Evolutionary conservation across 495 filamentous ascomycete genomes (phyloP).

Genomic region (Cercophora sp.): DNA sequence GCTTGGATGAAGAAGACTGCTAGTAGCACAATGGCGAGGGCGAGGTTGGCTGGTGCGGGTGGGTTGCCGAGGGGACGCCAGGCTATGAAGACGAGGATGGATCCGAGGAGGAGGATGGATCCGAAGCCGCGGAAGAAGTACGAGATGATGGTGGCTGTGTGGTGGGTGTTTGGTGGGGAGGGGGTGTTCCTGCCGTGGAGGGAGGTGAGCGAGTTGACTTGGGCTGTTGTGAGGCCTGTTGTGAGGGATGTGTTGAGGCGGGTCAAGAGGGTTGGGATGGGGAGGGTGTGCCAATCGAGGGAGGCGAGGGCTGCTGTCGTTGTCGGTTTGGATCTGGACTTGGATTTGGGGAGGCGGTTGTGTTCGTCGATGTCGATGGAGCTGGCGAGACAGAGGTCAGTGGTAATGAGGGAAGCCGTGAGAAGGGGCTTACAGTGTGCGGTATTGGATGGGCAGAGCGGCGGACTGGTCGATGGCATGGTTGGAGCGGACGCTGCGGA

Average conservation of each 20-base stretch:
- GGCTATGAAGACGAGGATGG: conserved; percentile 61
- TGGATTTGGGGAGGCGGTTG: conserved; percentile 26
- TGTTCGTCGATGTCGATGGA: conserved; percentile 53
- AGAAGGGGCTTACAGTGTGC: conserved; percentile 39
- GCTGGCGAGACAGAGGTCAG: conserved; percentile 19
- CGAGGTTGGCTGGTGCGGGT: conserved; percentile 60
- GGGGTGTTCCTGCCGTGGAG: conserved; percentile 49
- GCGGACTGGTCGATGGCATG: conserved; percentile 42
- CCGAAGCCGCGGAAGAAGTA: conserved; percentile 75
- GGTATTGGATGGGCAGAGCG: conserved; percentile 51
- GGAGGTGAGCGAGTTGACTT: conserved; percentile 13
- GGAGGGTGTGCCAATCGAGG: conserved; percentile 36
- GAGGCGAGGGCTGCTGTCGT: conserved; percentile 34
- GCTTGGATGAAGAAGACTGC: conserved; percentile 66
- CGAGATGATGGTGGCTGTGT: conserved; percentile 52
- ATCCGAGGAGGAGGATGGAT: conserved; percentile 55
- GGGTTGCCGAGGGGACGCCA: conserved; percentile 69
- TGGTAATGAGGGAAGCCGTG: not conserved
- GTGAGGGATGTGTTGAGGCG: conserved; percentile 47
- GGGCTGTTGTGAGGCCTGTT: conserved; percentile 20
- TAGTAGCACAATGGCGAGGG: conserved; percentile 60
- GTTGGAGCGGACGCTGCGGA: conserved; percentile 31
- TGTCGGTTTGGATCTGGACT: not conserved
- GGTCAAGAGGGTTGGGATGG: conserved; percentile 49
- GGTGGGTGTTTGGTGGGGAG: conserved; percentile 54